Evolutionary conservation across 768 basidiomycete species (phyloP).

Genomic region (Mycena crocata): DNA sequence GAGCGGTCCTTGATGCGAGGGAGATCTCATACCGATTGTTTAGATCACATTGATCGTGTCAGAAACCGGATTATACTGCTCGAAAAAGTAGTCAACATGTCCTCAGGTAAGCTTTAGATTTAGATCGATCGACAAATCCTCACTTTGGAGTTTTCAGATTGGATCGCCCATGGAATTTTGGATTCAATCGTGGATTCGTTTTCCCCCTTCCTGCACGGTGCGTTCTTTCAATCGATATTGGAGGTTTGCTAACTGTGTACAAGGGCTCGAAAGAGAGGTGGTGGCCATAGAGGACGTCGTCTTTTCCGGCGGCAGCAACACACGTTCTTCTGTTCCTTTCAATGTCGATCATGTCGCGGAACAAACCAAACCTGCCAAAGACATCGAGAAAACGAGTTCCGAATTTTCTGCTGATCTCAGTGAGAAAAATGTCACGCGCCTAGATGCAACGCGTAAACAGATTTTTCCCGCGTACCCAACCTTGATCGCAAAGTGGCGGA

Average conservation of each 20-base stretch:
- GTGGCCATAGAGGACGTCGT: constrained; percentile 81
- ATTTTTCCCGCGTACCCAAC: constrained; percentile 40
- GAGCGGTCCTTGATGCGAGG: constrained; percentile 13
- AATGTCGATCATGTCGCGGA: not conserved
- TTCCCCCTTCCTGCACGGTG: constrained; percentile 75
- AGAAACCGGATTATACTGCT: constrained; percentile 74
- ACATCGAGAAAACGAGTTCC: constrained; percentile 16
- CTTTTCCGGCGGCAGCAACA: constrained; percentile 45
- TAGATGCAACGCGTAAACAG: constrained; percentile 18
- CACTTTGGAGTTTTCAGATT: constrained; percentile 62
- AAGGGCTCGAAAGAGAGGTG: constrained; percentile 85
- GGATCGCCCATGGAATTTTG: constrained; percentile 93
- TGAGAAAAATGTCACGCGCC: constrained; percentile 25
- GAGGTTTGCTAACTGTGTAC: constrained; percentile 26
- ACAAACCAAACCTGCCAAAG: not conserved
- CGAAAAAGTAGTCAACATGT: constrained; percentile 72
- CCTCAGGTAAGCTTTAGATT: constrained; percentile 66
- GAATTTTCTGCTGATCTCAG: constrained; percentile 7
- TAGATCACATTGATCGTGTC: constrained; percentile 84
- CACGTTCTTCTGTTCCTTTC: not conserved
- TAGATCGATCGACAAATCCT: not conserved
- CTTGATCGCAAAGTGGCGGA: constrained; percentile 4
- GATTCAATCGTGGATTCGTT: constrained; percentile 96
- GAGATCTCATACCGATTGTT: constrained; percentile 13
- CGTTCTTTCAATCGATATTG: not conserved